Evolutionary conservation across 371 early-diverging fungal genomes (phyloP), one percentile per base, ranked within the genome.

Genomic region (Parasitella parasitica): DNA sequence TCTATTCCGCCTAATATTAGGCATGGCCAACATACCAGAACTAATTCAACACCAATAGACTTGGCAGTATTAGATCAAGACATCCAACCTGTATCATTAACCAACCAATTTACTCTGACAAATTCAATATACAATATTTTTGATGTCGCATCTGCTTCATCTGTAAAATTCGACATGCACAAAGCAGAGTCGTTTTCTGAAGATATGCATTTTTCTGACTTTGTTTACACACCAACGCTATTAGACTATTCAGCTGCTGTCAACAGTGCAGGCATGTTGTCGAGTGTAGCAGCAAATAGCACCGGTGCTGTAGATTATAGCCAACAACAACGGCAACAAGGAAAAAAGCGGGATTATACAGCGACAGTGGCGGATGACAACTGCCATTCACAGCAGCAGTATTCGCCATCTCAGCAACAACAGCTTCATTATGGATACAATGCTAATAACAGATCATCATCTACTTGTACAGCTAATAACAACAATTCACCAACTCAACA

Each of bases 141-240:
- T 20, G 58, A 52, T 11, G 54, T 58, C 7, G 41, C 65, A 4
- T 30, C 59, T 20, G 48, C 65, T 11, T 46, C 65, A 12, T 58
- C 65, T 15, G 32, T 37, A n/a, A n/a, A n/a, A 3, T 53, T 48
- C 22, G 59, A 64, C 15, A 54, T 64, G 8, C 59, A 59, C 18
- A 58, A 59, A 32, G 27, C 63, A 0, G 27, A 34, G 18, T 8
- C 39, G 30, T 57, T 63, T 48, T 22, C 61, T 24, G 52, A 66
- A 30, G 61, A 67, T 0, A 48, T 62, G 39, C 62, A 67, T 36
- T 63, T 63, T 15, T 59, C 64, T 7, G 59, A 63, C 12, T 63
- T 63, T 51, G 59, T 68, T 6, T 59, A 68, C 52, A 55, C 64
- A 20, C 59, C 69, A 1, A 59, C 63, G 3, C 8, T 68, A 16